Evolutionary conservation across 345 rosid genomes (phyloP).

Genomic region (Moricandia moricandioides): DNA sequence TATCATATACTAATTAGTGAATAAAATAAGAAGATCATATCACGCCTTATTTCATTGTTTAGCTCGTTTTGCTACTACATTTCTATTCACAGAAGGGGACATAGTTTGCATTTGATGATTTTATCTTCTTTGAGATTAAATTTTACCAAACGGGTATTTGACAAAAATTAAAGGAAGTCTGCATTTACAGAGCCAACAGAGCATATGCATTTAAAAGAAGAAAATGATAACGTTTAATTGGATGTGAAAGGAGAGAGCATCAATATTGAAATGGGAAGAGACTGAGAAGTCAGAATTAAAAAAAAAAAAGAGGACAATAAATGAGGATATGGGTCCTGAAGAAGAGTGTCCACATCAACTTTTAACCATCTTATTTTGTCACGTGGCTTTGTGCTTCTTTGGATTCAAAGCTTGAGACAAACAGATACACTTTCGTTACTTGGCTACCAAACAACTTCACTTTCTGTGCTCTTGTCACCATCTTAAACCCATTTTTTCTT

Average conservation of each 20-base stretch:
- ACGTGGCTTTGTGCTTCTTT: conserved; percentile 17
- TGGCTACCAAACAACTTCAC: conserved; percentile 34
- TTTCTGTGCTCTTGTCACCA: conserved; percentile 39
- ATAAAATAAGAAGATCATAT: too few species aligned
- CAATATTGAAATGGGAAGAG: conserved; percentile 34
- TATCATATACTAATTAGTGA: too few species aligned
- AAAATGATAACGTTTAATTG: conserved; percentile 8
- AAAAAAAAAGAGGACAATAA: conserved; percentile 26
- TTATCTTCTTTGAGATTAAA: too few species aligned
- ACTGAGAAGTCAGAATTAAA: conserved; percentile 27
- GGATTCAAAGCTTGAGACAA: conserved; percentile 35
- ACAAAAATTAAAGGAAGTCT: too few species aligned
- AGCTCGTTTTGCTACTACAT: too few species aligned
- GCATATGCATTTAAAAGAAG: neutral
- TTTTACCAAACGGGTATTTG: too few species aligned
- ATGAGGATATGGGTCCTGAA: conserved; percentile 34
- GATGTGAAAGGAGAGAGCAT: conserved; percentile 34
- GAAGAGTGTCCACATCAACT: conserved; percentile 28
- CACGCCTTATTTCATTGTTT: too few species aligned
- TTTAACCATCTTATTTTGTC: conserved; percentile 29
- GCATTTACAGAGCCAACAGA: too few species aligned
- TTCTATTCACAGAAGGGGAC: too few species aligned
- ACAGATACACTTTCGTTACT: conserved; percentile 26
- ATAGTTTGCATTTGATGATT: too few species aligned
- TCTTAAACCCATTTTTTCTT: conserved; percentile 22